Percentiles rank a stretch among this genome's conserved stretches.
These are phyloP conservation scores for Kwoniella dendrophila DNA, from an alignment of 768 basidiomycete genomes.

Conservation along the genomic window DNA sequence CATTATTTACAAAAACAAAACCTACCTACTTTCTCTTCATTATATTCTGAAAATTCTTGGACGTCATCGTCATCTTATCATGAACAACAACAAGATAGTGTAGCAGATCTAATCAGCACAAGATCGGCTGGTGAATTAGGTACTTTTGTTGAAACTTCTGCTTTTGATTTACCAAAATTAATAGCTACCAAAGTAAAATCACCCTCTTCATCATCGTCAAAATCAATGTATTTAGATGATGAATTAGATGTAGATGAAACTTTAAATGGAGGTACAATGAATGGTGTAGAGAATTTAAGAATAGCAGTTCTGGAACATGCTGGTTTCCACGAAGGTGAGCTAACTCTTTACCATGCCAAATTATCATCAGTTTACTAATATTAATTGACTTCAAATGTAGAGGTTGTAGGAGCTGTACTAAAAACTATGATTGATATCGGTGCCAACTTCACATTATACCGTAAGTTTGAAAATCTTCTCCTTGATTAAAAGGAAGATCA, in stretches of 20 bases:
- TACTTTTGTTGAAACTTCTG: slow-evolving; percentile 13
- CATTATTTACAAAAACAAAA: not conserved
- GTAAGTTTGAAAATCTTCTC: not conserved
- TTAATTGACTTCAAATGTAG: slow-evolving; percentile 1
- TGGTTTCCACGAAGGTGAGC: slow-evolving; percentile 25
- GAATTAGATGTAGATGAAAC: too few relatives aligned
- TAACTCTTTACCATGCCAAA: too few relatives aligned
- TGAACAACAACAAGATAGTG: not conserved
- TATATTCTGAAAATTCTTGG: not conserved
- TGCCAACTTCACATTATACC: slow-evolving; percentile 19
- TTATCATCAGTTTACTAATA: too few relatives aligned
- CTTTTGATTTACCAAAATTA: slow-evolving; percentile 9
- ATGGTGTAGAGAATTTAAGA: slow-evolving; percentile 1
- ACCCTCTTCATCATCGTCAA: too few relatives aligned
- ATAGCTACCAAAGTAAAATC: slow-evolving; percentile 9
- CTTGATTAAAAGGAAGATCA: not conserved
- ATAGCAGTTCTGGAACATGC: slow-evolving; percentile 29
- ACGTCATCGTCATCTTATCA: not conserved
- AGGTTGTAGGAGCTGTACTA: slow-evolving; percentile 25
- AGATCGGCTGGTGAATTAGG: slow-evolving; percentile 3
- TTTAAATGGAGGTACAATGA: not conserved
- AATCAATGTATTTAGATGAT: too few relatives aligned
- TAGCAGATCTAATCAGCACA: not conserved
- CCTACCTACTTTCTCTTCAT: not conserved
- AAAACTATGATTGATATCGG: slow-evolving; percentile 21